Evolutionary conservation across 2,329 filamentous ascomycete species (phyloP).

Genomic region (Myriosclerotinia scirpicola): DNA sequence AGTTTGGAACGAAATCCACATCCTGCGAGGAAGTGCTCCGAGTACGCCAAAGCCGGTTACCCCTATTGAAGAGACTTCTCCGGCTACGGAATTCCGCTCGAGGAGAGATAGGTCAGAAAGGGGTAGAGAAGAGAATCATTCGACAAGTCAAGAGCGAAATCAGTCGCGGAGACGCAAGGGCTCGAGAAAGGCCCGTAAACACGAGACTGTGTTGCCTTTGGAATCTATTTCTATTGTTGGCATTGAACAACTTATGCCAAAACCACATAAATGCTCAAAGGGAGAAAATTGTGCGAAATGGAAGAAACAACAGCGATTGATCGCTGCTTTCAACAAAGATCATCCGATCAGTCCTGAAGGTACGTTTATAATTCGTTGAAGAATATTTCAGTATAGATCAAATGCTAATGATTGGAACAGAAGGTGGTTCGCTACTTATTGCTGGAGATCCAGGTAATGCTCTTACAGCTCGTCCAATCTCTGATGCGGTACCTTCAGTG

Average conservation of each 20-base stretch:
- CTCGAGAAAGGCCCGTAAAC: constrained; percentile 34
- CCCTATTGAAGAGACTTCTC: constrained; percentile 58
- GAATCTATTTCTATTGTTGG: constrained; percentile 90
- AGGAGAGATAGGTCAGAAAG: constrained; percentile 32
- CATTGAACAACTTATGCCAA: constrained; percentile 85
- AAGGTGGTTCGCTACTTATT: constrained; percentile 69
- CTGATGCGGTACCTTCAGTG: constrained; percentile 76
- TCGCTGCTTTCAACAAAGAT: constrained; percentile 72
- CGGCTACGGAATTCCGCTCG: constrained; percentile 31
- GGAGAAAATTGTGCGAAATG: constrained; percentile 84
- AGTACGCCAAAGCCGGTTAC: constrained; percentile 56
- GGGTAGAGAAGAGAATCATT: constrained; percentile 30
- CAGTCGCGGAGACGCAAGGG: constrained; percentile 32
- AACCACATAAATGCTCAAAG: constrained; percentile 80
- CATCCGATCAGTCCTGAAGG: constrained; percentile 60
- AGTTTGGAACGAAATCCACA: constrained; percentile 77
- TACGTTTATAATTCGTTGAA: background rate
- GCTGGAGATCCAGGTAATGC: constrained; percentile 79
- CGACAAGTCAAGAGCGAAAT: constrained; percentile 33
- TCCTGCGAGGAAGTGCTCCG: constrained; percentile 58
- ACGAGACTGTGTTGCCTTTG: constrained; percentile 70
- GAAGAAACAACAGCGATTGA: constrained; percentile 74
- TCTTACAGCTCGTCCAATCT: constrained; percentile 66
- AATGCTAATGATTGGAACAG: constrained; percentile 2
- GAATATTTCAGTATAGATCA: background rate